Evolutionary conservation across 306 rosid species (phyloP).

Genomic region (cucumber (Cucumis sativus)): Cucumber_9930_V3 NC_026660.2:3268501-3269000

Average conservation of each 20-base stretch:
- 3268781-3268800: slow-evolving; percentile 31
- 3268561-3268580: slow-evolving; percentile 58
- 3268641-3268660: neutral
- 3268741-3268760: slow-evolving; percentile 22
- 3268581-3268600: slow-evolving; percentile 43
- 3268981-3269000: slow-evolving; percentile 10
- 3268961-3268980: slow-evolving; percentile 6
- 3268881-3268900: neutral
- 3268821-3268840: slow-evolving; percentile 67
- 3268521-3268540: slow-evolving; percentile 68
- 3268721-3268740: slow-evolving; percentile 28
- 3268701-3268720: slow-evolving; percentile 20
- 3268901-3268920: neutral
- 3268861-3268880: slow-evolving; percentile 5
- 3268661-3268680: slow-evolving; percentile 14
- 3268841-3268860: slow-evolving; percentile 56
- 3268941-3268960: neutral
- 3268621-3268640: slow-evolving; percentile 10
- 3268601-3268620: slow-evolving; percentile 3
- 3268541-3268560: slow-evolving; percentile 79
- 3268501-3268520: slow-evolving; percentile 76
- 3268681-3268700: slow-evolving; percentile 44
- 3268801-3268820: slow-evolving; percentile 30
- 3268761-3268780: slow-evolving; percentile 29
- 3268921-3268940: neutral